These are phyloP conservation scores for Taphrina wiesneri DNA, from an alignment of 1,139 yeast genomes.

Conservation along the genomic window DNA sequence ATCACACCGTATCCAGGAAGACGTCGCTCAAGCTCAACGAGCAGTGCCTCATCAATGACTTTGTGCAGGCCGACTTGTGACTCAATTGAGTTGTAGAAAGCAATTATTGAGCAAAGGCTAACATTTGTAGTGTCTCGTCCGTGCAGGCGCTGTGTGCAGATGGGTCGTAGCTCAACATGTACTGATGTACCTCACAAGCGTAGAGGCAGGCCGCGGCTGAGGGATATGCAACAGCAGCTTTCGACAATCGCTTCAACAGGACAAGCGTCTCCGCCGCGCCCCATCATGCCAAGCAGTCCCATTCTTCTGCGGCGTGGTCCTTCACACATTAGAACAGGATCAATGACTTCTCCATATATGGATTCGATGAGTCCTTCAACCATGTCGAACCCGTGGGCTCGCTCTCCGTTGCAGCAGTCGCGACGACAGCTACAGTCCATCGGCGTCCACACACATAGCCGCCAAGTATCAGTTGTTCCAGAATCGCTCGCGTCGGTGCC, in stretches of 20 bases:
- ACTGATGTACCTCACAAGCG: constrained; percentile 38
- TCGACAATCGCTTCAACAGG: not conserved
- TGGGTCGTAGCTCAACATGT: constrained; percentile 37
- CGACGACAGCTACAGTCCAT: not conserved
- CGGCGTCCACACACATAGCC: constrained; percentile 1
- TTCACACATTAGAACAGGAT: not conserved
- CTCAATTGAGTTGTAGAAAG: not conserved
- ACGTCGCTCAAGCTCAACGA: too few species aligned
- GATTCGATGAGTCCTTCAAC: not conserved
- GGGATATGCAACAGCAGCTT: constrained; percentile 13
- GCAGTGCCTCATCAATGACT: too few species aligned
- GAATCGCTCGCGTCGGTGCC: not conserved
- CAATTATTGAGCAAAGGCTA: not conserved
- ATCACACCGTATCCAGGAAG: too few species aligned
- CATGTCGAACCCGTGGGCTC: not conserved
- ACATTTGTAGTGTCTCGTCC: constrained; percentile 34
- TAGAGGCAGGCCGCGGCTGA: constrained; percentile 38
- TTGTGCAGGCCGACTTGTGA: not conserved
- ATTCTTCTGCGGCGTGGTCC: not conserved
- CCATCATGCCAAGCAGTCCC: constrained; percentile 12
- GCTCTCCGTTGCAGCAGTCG: not conserved
- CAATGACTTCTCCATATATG: constrained; percentile 8
- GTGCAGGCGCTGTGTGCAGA: constrained; percentile 37
- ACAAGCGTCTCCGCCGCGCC: not conserved
- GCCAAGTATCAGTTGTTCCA: not conserved